These are phyloP conservation scores for Kuraishia cidri DNA, from an alignment of 805 yeast species.

Conservation along the genomic window DNA sequence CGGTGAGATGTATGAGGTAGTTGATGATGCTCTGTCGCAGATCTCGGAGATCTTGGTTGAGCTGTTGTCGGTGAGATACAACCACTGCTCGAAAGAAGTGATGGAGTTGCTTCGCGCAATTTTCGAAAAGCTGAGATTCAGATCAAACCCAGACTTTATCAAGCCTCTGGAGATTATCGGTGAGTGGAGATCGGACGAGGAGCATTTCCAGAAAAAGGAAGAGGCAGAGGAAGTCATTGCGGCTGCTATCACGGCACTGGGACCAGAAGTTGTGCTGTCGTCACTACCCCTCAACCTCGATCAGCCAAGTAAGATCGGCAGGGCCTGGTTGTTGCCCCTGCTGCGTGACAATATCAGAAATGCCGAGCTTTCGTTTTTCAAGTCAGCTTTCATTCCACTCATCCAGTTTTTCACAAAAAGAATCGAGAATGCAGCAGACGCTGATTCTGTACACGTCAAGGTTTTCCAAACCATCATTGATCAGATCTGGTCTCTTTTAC, in stretches of 20 bases:
- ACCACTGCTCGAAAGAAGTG: constrained; percentile 66
- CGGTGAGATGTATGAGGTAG: constrained; percentile 40
- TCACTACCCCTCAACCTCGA: constrained; percentile 73
- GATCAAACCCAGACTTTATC: constrained; percentile 65
- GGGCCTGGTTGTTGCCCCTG: constrained; percentile 93
- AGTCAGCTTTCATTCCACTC: constrained; percentile 57
- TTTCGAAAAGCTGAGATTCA: constrained; percentile 51
- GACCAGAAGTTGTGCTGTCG: constrained; percentile 76
- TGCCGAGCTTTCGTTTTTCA: constrained; percentile 60
- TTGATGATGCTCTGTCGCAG: constrained; percentile 43
- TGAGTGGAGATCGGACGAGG: constrained; percentile 76
- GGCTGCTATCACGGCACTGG: constrained; percentile 70
- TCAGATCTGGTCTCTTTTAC: constrained; percentile 88
- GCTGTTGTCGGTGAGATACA: constrained; percentile 64
- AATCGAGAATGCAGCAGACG: constrained; percentile 29
- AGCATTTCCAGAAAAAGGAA: constrained; percentile 53
- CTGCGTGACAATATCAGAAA: constrained; percentile 78
- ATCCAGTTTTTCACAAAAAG: constrained; percentile 43
- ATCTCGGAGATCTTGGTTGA: constrained; percentile 44
- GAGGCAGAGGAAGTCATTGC: constrained; percentile 79
- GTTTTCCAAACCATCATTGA: constrained; percentile 79
- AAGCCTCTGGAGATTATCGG: constrained; percentile 68
- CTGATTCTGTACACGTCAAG: constrained; percentile 61
- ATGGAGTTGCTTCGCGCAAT: constrained; percentile 59
- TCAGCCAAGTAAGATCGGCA: constrained; percentile 57